phyloP scores from a whole-genome alignment of 2,329 filamentous ascomycete species.

The Cladosporium austrohemisphaericum region DNA sequence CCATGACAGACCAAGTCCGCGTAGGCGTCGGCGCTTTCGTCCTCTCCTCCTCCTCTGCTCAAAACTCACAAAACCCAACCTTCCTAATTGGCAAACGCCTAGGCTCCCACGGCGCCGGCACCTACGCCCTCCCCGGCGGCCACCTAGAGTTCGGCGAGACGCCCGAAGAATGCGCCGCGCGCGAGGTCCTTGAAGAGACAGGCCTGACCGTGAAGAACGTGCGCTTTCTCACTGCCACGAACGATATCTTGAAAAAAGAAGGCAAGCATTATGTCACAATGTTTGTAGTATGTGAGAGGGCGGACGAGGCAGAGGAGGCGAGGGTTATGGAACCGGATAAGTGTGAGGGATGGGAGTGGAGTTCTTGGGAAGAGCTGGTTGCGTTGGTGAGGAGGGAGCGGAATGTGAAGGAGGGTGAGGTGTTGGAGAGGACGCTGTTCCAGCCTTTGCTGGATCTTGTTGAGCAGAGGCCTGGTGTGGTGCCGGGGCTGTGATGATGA shows the following conservation, averaged over 20 bases:
- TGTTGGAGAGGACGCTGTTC: constrained; percentile 36
- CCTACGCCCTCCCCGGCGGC: constrained; percentile 60
- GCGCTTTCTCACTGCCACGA: constrained; percentile 59
- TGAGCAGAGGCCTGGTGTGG: constrained; percentile 33
- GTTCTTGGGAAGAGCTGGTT: constrained; percentile 46
- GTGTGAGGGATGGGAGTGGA: constrained; percentile 55
- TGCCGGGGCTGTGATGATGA: too few relatives aligned
- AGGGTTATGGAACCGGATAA: constrained; percentile 49
- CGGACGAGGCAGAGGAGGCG: constrained; percentile 49
- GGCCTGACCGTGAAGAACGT: constrained; percentile 54
- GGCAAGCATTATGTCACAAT: constrained; percentile 72
- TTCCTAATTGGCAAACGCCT: constrained; percentile 48
- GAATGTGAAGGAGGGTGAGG: constrained; percentile 24
- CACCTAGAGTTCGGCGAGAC: constrained; percentile 69
- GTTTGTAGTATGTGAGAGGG: constrained; percentile 57
- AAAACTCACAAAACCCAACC: constrained; percentile 30
- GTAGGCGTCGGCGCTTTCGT: constrained; percentile 51
- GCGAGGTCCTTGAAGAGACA: constrained; percentile 70
- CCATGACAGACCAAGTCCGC: constrained; percentile 16
- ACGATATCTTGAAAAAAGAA: constrained; percentile 59
- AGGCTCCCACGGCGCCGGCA: constrained; percentile 47
- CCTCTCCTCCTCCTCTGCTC: constrained; percentile 14
- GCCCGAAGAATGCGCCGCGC: constrained; percentile 58
- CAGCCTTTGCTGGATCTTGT: constrained; percentile 47
- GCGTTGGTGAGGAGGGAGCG: constrained; percentile 29